Conservation (phyloP, 1,284 basidiomycete genomes). For the Rhodotorula sp. region DNA sequence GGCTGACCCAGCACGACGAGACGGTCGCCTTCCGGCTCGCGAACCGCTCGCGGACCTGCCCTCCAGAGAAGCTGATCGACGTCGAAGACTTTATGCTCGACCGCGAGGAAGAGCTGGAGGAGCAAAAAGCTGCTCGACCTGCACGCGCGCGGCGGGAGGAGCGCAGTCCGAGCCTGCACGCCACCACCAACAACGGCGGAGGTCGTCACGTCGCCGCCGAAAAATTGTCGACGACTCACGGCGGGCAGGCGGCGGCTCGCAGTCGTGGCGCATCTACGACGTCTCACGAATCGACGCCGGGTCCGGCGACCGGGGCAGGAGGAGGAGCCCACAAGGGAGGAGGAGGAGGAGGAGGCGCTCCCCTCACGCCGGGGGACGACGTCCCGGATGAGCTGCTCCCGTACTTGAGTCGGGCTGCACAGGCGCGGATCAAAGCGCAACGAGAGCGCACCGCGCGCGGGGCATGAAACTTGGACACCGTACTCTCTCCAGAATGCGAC, state of each 20-base stretch:
- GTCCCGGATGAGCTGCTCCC: constrained; percentile 24
- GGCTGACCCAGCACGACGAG: constrained; percentile 25
- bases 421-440: constrained; percentile 11
- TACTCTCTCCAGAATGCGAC: too few species aligned
- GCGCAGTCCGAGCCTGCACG: constrained; percentile 5
- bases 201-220: not conserved
- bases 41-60: constrained; percentile 9
- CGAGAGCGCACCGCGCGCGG: not conserved
- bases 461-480: too few species aligned
- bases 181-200: not conserved
- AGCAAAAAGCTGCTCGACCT: not conserved
- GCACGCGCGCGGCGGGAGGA: too few species aligned
- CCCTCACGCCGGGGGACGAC: not conserved
- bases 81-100: constrained; percentile 26
- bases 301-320: not conserved
- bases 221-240: not conserved
- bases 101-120: constrained; percentile 1
- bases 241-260: not conserved
- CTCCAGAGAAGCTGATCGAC: constrained; percentile 9
- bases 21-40: constrained; percentile 21
- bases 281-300: constrained; percentile 1
- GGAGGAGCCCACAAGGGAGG: not conserved
- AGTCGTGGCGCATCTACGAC: not conserved
- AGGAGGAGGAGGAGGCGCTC: not conserved
- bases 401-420: constrained; percentile 16